Evolutionary conservation across 257 asterid species (phyloP).

Genomic region (Linderniella brevidens): DNA sequence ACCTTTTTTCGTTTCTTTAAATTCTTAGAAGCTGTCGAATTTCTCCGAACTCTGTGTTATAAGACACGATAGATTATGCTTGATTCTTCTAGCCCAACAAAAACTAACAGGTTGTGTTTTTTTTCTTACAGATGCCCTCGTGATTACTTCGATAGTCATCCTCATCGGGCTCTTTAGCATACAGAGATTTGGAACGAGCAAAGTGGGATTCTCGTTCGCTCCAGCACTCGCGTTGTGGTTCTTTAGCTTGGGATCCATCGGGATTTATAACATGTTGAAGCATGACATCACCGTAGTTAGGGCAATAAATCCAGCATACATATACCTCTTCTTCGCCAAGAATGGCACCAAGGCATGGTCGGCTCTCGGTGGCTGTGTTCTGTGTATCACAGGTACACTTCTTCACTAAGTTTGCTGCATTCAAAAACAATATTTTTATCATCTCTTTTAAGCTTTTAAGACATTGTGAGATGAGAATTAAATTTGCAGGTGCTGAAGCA

Average conservation of each 20-base stretch:
- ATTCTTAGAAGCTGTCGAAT: no score
- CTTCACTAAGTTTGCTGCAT: no score
- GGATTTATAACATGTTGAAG: constrained; percentile 65
- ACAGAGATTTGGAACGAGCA: constrained; percentile 74
- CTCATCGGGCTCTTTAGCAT: constrained; percentile 74
- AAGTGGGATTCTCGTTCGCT: constrained; percentile 81
- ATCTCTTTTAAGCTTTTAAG: constrained; percentile 3
- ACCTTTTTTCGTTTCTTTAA: not conserved
- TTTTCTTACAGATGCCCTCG: constrained; percentile 60
- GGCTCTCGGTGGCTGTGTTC: constrained; percentile 95
- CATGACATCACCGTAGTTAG: constrained; percentile 47
- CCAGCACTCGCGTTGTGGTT: constrained; percentile 96
- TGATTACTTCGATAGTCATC: constrained; percentile 61
- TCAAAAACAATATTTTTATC: no score
- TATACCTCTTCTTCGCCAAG: constrained; percentile 65
- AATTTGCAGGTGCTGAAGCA: constrained; percentile 84
- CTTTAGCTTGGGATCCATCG: constrained; percentile 66
- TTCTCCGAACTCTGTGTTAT: no score
- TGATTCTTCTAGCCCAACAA: not conserved
- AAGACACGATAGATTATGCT: no score
- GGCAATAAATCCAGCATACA: constrained; percentile 76
- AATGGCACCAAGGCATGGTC: constrained; percentile 62
- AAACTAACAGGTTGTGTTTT: not conserved
- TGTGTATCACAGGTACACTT: constrained; percentile 82
- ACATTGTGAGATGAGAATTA: not conserved